Percentiles rank a stretch among this genome's conserved stretches.
phyloP scores from a whole-genome alignment of 805 yeast species.

The Nakazawaea molendinolei region DNA sequence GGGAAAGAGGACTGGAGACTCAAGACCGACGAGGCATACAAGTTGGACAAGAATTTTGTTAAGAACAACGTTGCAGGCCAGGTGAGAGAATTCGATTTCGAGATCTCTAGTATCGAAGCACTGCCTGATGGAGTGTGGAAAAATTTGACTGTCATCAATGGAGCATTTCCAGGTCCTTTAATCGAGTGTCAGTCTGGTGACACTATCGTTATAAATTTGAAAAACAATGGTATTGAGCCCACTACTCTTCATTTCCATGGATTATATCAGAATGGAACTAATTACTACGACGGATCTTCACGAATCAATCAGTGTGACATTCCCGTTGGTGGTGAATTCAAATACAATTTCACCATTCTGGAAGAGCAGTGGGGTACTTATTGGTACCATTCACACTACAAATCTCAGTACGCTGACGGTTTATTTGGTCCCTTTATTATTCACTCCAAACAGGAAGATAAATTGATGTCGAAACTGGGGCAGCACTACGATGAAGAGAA shows the following conservation, averaged over 20 bases:
- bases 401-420: conserved; percentile 20
- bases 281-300: conserved; percentile 19
- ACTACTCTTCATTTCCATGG: conserved; percentile 20
- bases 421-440: conserved; percentile 18
- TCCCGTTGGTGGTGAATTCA: conserved; percentile 10
- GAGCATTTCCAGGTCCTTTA: conserved; percentile 19
- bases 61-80: neutral
- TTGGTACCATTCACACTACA: conserved; percentile 21
- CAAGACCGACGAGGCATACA: conserved; percentile 20
- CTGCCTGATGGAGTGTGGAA: conserved; percentile 12
- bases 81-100: conserved; percentile 4
- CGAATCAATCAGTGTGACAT: conserved; percentile 18
- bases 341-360: conserved; percentile 15
- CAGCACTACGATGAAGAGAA: conserved; percentile 41
- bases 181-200: conserved; percentile 18
- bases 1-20: conserved; percentile 18
- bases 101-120: conserved; percentile 1
- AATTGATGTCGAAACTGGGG: conserved; percentile 12
- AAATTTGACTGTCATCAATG: conserved; percentile 17
- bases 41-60: conserved; percentile 14
- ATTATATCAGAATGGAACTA: conserved; percentile 15
- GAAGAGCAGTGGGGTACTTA: conserved; percentile 18
- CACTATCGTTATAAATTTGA: conserved; percentile 15
- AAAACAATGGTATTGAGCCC: conserved; percentile 15
- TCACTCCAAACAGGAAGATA: conserved; percentile 16